Conservation (phyloP, 2,329 filamentous ascomycete species). For the Lasiodiplodia gonubiensis region DNA sequence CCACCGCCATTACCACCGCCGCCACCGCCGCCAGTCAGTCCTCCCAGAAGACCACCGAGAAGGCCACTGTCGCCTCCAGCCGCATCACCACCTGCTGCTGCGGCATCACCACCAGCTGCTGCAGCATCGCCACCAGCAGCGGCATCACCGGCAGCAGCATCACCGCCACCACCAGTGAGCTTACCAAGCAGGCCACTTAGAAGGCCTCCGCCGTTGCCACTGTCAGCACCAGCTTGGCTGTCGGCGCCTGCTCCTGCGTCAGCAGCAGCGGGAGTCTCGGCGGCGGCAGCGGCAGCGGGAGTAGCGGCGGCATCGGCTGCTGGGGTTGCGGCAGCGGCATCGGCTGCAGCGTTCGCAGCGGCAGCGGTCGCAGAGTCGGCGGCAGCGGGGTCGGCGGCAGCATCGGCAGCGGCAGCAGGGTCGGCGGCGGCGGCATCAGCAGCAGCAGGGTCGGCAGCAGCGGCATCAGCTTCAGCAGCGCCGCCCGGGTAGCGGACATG, state of each 20-base stretch:
- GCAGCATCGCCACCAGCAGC: neutral
- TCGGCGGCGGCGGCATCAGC: neutral
- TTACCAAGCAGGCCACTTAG: neutral
- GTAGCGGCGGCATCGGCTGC: neutral
- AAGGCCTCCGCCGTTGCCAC: neutral
- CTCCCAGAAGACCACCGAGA: neutral
- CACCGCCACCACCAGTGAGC: neutral
- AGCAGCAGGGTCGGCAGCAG: neutral
- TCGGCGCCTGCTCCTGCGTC: neutral
- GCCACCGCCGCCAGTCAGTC: neutral
- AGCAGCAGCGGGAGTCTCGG: neutral
- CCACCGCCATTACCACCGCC: neutral
- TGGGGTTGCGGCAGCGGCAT: neutral
- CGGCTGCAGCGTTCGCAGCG: neutral
- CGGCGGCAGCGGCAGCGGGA: neutral
- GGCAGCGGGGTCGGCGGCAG: too few species aligned
- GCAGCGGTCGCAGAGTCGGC: neutral
- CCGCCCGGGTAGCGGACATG: slow-evolving; percentile 2
- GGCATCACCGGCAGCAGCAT: neutral
- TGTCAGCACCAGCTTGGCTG: neutral
- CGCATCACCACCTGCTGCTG: neutral
- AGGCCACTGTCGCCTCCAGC: neutral
- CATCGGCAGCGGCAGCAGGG: neutral
- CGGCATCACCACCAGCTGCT: neutral
- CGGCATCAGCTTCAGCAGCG: neutral